Evolutionary conservation across 495 filamentous ascomycete genomes (phyloP).

Genomic region (Aspergillus bertholletiae): DNA sequence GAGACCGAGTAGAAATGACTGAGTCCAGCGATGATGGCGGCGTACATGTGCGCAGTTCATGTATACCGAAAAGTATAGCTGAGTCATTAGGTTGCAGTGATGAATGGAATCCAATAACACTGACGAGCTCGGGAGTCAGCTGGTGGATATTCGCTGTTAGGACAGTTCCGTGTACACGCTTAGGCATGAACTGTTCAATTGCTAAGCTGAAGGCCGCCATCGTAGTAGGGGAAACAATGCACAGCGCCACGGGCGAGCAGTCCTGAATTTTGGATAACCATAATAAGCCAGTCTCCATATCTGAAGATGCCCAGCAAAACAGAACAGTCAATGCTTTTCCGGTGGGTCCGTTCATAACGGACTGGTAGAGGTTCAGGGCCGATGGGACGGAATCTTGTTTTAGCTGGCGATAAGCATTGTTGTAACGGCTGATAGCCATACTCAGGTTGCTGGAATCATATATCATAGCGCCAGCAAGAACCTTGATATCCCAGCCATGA

Average conservation of each 20-base stretch:
- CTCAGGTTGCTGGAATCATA: conserved; percentile 28
- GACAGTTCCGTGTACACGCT: conserved; percentile 16
- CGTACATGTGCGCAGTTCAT: conserved; percentile 26
- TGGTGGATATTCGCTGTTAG: conserved; percentile 20
- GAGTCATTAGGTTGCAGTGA: conserved; percentile 21
- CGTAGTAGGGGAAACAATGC: conserved; percentile 26
- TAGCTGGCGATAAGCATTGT: conserved; percentile 26
- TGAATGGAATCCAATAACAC: conserved; percentile 17
- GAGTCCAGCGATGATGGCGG: conserved; percentile 8
- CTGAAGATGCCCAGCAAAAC: conserved; percentile 29
- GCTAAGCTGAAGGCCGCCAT: conserved; percentile 17
- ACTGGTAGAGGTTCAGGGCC: conserved; percentile 25
- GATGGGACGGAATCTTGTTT: conserved; percentile 22
- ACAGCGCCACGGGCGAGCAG: conserved; percentile 21
- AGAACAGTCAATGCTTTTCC: conserved; percentile 19
- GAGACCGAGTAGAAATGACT: conserved; percentile 28
- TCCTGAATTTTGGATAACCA: conserved; percentile 28
- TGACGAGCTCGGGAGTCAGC: conserved; percentile 19
- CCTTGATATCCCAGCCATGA: conserved; percentile 5
- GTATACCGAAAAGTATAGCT: conserved; percentile 25
- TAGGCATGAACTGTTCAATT: conserved; percentile 14
- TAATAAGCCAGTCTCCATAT: conserved; percentile 21
- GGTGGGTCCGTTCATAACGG: conserved; percentile 18
- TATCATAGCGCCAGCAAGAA: conserved; percentile 31
- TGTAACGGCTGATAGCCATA: conserved; percentile 7